Conservation (phyloP, 805 yeast species). For the Tetrapisispora taiwanensis region DNA sequence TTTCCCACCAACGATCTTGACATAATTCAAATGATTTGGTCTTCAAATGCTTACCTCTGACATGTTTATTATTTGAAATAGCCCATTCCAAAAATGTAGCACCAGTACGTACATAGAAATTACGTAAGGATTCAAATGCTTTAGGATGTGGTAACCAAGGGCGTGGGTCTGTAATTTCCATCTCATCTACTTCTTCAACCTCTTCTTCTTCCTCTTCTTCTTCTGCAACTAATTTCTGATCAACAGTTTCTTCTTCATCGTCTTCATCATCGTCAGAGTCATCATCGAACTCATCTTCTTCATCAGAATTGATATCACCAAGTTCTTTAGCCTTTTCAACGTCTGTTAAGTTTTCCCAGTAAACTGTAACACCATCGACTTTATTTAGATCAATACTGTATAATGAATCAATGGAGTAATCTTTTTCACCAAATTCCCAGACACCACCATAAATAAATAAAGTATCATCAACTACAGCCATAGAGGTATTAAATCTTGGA, state of each 20-base stretch:
- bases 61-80: conserved; percentile 71
- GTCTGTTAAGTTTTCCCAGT: conserved; percentile 75
- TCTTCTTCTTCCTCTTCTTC: conserved; percentile 57
- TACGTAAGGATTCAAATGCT: conserved; percentile 76
- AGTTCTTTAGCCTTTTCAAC: conserved; percentile 40
- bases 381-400: conserved; percentile 79
- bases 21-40: conserved; percentile 81
- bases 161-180: conserved; percentile 76
- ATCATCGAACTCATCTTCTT: conserved; percentile 52
- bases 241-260: conserved; percentile 40
- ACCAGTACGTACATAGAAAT: conserved; percentile 79
- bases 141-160: conserved; percentile 98
- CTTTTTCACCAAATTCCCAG: conserved; percentile 83
- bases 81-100: conserved; percentile 89
- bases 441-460: conserved; percentile 83
- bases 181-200: conserved; percentile 52
- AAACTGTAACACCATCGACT: conserved; percentile 76
- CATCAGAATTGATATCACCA: conserved; percentile 52
- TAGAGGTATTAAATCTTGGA: conserved; percentile 75
- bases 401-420: conserved; percentile 72
- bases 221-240: conserved; percentile 34
- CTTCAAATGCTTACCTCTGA: conserved; percentile 83
- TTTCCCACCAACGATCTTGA: conserved; percentile 97
- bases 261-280: conserved; percentile 59
- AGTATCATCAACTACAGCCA: conserved; percentile 76